Conservation (phyloP, 768 basidiomycete species). For the Mycena venus region DNA sequence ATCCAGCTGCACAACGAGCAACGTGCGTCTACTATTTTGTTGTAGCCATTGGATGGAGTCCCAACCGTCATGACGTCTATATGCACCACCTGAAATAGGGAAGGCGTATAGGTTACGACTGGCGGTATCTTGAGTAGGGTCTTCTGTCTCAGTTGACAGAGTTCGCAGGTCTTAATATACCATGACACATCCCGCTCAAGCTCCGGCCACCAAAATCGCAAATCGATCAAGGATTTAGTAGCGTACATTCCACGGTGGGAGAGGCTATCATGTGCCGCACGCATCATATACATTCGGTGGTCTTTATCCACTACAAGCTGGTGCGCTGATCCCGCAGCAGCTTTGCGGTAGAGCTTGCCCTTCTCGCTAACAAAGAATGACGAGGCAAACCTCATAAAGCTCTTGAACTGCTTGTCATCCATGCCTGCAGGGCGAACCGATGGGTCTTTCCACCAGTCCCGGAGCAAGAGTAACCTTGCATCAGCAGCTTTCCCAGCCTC, state of each 20-base stretch:
- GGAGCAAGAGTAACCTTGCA: too few relatives aligned
- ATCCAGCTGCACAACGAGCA: background rate
- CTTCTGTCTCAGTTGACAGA: conserved; percentile 44
- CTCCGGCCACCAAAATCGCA: too few relatives aligned
- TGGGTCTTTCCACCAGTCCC: background rate
- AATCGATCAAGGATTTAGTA: background rate
- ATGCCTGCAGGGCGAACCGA: background rate
- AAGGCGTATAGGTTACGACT: too few relatives aligned
- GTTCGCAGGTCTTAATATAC: conserved; percentile 47
- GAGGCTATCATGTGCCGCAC: conserved; percentile 34
- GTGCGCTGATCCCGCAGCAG: background rate
- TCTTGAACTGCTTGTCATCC: background rate
- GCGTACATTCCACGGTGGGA: conserved; percentile 30
- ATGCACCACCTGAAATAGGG: too few relatives aligned
- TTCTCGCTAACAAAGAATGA: background rate
- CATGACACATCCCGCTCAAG: conserved; percentile 42
- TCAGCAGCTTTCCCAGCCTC: too few relatives aligned
- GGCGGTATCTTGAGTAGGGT: conserved; percentile 43
- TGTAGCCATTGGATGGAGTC: background rate
- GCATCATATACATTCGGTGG: too few relatives aligned
- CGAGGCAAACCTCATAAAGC: background rate
- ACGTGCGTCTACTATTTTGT: background rate
- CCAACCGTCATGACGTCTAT: conserved; percentile 47
- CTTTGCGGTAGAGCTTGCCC: background rate
- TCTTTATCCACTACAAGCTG: conserved; percentile 2